Evolutionary conservation across 371 early-diverging fungal species (phyloP), one percentile per base, ranked within the genome.

Genomic region (Pancytospora philotis): DNA sequence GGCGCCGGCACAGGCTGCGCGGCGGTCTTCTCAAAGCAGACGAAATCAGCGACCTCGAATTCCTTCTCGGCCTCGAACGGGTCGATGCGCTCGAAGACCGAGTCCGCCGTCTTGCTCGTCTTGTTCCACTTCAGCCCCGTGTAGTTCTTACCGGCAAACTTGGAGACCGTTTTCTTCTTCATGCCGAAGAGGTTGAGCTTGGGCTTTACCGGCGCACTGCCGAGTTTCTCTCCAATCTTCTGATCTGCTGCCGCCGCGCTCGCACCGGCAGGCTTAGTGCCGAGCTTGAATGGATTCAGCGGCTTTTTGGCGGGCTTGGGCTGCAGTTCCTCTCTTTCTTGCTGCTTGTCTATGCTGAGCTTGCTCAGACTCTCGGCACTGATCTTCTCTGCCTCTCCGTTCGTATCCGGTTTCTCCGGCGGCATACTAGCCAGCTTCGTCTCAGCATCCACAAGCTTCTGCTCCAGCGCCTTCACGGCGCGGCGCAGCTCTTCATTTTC

Each of bases 91-190:
- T n/a, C 48, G 50, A 68, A 73, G 13, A 73, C 25, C 34, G 59
- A 53, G 31, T 27, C 27, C 27, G 51, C 45, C 22, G 30, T 58
- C 28, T 73, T 73, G 10, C 34, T 28, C 16, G 66, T 55, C 53
- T 73, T 73, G 22, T 41, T 68, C 74, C 74, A 73, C 39, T 59
- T 69, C 34, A 73, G 32, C 22, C 48, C 45, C 4, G 32, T 16
- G 35, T 73, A 73, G 30, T n/a, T 37, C 13, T 72, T 52, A 8
- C 36, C 35, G 13, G 57, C 56, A 19, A 51, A 62, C 28, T 22
- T 51, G 39, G 52, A 51, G n/a, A n/a, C n/a, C n/a, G n/a, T n/a
- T n/a, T n/a, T n/a, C n/a, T n/a, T n/a, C n/a, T n/a, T n/a, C n/a
- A n/a, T n/a, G n/a, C n/a, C n/a, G n/a, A n/a, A n/a, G n/a, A n/a